phyloP scores from a whole-genome alignment of 257 asterid genomes.

The Osmanthus fragrans region DNA sequence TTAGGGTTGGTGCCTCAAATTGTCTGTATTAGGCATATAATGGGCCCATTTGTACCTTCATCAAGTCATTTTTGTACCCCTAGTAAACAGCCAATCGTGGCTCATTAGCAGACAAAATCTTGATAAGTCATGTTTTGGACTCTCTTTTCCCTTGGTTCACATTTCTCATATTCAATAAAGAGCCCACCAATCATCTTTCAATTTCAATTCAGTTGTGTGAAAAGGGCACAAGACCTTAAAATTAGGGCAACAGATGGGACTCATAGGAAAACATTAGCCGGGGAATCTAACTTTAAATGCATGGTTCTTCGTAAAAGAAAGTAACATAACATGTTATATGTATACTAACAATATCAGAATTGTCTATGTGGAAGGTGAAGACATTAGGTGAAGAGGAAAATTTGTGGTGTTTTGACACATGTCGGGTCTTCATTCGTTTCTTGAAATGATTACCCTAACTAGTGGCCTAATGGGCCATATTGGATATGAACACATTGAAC shows the following conservation, averaged over 20 bases:
- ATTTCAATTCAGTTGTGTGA: conserved; percentile 14
- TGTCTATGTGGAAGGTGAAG: conserved; percentile 1
- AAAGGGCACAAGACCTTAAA: conserved; percentile 31
- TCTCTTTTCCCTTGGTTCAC: conserved; percentile 10
- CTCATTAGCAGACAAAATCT: conserved; percentile 19
- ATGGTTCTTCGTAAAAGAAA: conserved; percentile 60
- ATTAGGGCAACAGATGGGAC: conserved; percentile 46
- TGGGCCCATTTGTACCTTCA: conserved; percentile 21
- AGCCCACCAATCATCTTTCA: conserved; percentile 1
- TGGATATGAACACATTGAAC: conserved; percentile 11
- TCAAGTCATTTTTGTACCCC: not conserved
- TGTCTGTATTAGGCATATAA: conserved; percentile 6
- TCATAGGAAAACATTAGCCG: conserved; percentile 34
- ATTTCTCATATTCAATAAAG: conserved; percentile 7
- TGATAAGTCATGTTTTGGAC: conserved; percentile 30
- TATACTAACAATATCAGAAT: conserved; percentile 18
- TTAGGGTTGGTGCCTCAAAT: not conserved
- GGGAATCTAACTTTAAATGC: conserved; percentile 35
- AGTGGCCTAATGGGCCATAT: conserved; percentile 4
- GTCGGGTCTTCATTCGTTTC: not conserved
- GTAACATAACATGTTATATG: conserved; percentile 44
- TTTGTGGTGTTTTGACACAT: conserved; percentile 11
- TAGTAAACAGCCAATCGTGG: not conserved
- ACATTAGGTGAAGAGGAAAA: conserved; percentile 7
- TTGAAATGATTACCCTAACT: not conserved